Base-by-base conservation (phyloP, 140 eudicot species). In the Stevia rebaudiana region DNA sequence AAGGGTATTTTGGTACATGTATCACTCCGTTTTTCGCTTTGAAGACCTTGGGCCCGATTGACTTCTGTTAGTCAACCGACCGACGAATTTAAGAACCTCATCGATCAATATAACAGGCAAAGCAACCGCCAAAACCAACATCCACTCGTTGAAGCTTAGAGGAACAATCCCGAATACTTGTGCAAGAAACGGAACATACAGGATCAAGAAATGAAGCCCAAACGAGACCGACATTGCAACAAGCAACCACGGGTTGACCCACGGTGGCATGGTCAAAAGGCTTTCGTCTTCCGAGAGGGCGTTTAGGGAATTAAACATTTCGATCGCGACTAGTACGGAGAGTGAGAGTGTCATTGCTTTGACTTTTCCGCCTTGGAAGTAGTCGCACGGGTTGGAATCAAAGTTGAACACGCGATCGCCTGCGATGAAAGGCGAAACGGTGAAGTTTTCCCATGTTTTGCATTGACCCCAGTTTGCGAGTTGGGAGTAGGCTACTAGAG, bases 271-370 rank as follows among this genome's bases (percentile, higher is more conserved):
- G 43, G 94, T 73, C 70, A 85, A 57, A 15, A 88, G 81, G 63
- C 96, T 88, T 23, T 81, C 96, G 36, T 88, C 94, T 63, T 94
- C 99, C 0, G 97, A 94, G 4, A 94, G 90, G 44, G 97, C 99
- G 25, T 94, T 94, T n/a, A 88, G 72, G 49, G 96, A 85, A 44
- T 88, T 88, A 60, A 88, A 88, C 96, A 88, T 88, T 76, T 88
- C 96, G 35, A 88, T 88, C 19, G 96, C 85, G 10, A 88, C 96
- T 67, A 88, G 68, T 13, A 88, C 94, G 0, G 90, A 82, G 39
- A 88, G 77, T 37, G 96, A 88, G 47, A 88, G 86, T 2, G 96
- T 88, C 87, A 80, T 88, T 44, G 96, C 96, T 74, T 88, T 88
- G 42, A 88, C 69, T 58, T 88, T 88, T 0, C 96, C 94, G 0